phyloP scores from a whole-genome alignment of 345 rosid genomes.

The Hypericum androsaemum region DNA sequence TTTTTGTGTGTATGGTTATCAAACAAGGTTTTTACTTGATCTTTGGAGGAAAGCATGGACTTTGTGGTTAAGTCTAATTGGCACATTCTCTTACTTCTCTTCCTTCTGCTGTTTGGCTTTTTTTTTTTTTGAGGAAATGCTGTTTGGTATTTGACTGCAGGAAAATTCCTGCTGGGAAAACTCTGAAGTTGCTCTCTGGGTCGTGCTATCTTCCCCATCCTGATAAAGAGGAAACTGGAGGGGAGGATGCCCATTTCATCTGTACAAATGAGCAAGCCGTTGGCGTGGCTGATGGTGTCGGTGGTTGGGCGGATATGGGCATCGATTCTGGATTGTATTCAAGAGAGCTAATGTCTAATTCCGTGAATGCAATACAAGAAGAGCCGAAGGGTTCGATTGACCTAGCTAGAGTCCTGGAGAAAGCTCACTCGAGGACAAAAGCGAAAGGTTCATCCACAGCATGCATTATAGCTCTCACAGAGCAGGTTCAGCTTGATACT shows the following conservation, averaged over 20 bases:
- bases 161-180: no score
- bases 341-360: slow-evolving; percentile 13
- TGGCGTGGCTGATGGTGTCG: slow-evolving; percentile 23
- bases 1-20: no score
- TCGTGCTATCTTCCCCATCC: slow-evolving; percentile 9
- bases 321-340: slow-evolving; percentile 14
- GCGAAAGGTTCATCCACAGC: slow-evolving; percentile 19
- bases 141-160: no score
- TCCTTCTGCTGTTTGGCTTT: no score
- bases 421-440: slow-evolving; percentile 8
- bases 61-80: no score
- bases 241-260: slow-evolving; percentile 20
- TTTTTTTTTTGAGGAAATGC: no score
- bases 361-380: neutral
- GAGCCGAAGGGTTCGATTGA: neutral
- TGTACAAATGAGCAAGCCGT: slow-evolving; percentile 1
- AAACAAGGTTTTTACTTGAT: no score
- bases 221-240: neutral
- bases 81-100: no score
- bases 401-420: neutral
- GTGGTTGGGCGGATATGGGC: slow-evolving; percentile 13
- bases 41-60: no score
- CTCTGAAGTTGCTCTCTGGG: slow-evolving; percentile 1
- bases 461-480: slow-evolving; percentile 4
- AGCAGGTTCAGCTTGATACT: no score